These are phyloP conservation scores for Amyloporia xantha DNA, from an alignment of 768 basidiomycete species.

Conservation along the genomic window DNA sequence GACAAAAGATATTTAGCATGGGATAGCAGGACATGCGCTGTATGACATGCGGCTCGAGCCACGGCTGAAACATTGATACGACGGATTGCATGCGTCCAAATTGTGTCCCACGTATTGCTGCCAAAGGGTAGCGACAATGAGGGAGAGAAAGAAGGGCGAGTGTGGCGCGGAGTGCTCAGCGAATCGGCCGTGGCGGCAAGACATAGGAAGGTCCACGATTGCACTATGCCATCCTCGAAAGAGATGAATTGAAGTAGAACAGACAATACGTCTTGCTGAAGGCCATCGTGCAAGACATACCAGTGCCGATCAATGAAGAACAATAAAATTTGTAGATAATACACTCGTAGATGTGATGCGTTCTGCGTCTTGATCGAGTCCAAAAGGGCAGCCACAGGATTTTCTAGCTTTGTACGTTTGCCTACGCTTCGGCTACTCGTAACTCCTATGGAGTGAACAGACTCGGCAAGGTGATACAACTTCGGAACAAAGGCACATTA, in stretches of 20 bases:
- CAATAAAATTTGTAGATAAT: slow-evolving; percentile 68
- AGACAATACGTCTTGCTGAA: slow-evolving; percentile 51
- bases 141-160: not conserved
- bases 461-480: slow-evolving; percentile 63
- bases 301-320: slow-evolving; percentile 84
- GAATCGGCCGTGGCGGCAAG: slow-evolving; percentile 64
- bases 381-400: slow-evolving; percentile 54
- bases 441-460: slow-evolving; percentile 33
- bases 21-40: slow-evolving; percentile 48
- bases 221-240: slow-evolving; percentile 55
- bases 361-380: slow-evolving; percentile 35
- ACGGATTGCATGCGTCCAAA: slow-evolving; percentile 81
- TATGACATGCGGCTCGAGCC: slow-evolving; percentile 76
- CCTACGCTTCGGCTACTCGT: slow-evolving; percentile 25
- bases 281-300: slow-evolving; percentile 47
- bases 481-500: slow-evolving; percentile 20
- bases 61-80: slow-evolving; percentile 60
- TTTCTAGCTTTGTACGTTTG: slow-evolving; percentile 52
- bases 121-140: slow-evolving; percentile 14
- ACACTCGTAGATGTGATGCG: slow-evolving; percentile 32
- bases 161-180: slow-evolving; percentile 22
- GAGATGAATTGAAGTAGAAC: slow-evolving; percentile 56
- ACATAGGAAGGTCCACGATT: slow-evolving; percentile 83
- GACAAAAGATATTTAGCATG: slow-evolving; percentile 39
- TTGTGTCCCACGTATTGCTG: slow-evolving; percentile 58